Conservation (phyloP, 176 grass and related monocot species). For the Aegilops longissima region DNA sequence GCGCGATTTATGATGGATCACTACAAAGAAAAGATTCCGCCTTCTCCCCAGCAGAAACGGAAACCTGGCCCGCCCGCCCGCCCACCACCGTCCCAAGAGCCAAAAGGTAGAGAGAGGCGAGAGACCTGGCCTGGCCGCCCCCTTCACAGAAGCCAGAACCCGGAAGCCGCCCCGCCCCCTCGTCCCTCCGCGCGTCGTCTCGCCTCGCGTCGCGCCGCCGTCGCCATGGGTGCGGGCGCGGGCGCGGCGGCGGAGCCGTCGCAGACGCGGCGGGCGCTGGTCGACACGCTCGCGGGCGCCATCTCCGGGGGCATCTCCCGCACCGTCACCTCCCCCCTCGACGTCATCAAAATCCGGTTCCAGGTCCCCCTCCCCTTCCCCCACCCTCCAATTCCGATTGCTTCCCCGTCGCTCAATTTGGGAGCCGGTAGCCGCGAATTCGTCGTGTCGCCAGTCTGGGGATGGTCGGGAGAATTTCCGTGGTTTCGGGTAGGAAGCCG, state of each 20-base stretch:
- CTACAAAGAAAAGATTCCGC: neutral
- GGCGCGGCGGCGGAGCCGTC: constrained; percentile 48
- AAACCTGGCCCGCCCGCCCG: neutral
- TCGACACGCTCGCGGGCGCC: constrained; percentile 74
- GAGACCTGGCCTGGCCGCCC: neutral
- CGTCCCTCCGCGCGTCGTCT: neutral
- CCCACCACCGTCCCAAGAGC: constrained; percentile 15
- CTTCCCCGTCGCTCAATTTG: neutral
- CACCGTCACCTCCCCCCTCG: constrained; percentile 89
- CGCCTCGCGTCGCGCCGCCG: neutral
- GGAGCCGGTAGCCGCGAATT: neutral
- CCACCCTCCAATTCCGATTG: neutral
- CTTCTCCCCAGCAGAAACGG: neutral
- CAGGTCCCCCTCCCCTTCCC: constrained; percentile 45
- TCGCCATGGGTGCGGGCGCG: neutral
- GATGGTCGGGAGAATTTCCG: neutral
- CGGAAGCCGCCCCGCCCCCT: constrained; percentile 17
- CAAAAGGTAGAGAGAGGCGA: neutral
- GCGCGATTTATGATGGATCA: no score
- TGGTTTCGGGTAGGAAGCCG: neutral
- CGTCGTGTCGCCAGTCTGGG: neutral
- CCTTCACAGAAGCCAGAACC: constrained; percentile 14
- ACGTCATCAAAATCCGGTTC: constrained; percentile 99
- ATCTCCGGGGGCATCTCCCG: constrained; percentile 89
- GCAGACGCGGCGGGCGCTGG: constrained; percentile 67